A percentile compares a stretch with the other conserved stretches of the same genome.
Conservation (phyloP, 1,284 basidiomycete species). For the Heterobasidion parviporum region DNA sequence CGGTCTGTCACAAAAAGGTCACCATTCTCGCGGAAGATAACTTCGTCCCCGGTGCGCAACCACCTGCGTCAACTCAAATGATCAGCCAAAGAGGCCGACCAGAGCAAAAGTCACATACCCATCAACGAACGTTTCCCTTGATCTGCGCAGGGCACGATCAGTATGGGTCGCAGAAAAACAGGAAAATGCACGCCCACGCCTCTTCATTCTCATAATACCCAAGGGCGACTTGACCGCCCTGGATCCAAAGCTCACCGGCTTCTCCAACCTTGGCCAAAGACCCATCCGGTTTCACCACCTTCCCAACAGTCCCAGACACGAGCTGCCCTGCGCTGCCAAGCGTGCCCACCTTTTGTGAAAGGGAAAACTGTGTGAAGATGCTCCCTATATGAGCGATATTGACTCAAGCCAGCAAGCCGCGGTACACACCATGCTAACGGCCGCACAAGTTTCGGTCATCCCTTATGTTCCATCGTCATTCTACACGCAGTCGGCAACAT, state of each 20-base stretch:
- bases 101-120: conserved; percentile 17
- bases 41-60: conserved; percentile 46
- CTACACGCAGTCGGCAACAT: not conserved
- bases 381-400: too few relatives aligned
- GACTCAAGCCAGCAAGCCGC: not conserved
- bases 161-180: not conserved
- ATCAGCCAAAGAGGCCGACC: not conserved
- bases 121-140: conserved; percentile 32
- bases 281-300: conserved; percentile 32
- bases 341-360: conserved; percentile 16
- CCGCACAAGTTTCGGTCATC: conserved; percentile 43
- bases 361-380: too few relatives aligned
- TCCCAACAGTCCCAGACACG: conserved; percentile 26
- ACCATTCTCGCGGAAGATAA: conserved; percentile 29
- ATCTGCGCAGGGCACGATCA: conserved; percentile 16
- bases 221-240: conserved; percentile 30
- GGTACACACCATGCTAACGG: conserved; percentile 25
- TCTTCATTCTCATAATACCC: conserved; percentile 33
- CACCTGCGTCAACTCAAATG: conserved; percentile 20
- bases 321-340: conserved; percentile 31
- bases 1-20: conserved; percentile 39
- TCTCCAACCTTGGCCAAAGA: conserved; percentile 27
- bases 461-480: conserved; percentile 12
- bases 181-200: conserved; percentile 26
- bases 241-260: conserved; percentile 32